phyloP scores from a whole-genome alignment of 1,139 yeast genomes.

The Kodamaea alishanica region DNA sequence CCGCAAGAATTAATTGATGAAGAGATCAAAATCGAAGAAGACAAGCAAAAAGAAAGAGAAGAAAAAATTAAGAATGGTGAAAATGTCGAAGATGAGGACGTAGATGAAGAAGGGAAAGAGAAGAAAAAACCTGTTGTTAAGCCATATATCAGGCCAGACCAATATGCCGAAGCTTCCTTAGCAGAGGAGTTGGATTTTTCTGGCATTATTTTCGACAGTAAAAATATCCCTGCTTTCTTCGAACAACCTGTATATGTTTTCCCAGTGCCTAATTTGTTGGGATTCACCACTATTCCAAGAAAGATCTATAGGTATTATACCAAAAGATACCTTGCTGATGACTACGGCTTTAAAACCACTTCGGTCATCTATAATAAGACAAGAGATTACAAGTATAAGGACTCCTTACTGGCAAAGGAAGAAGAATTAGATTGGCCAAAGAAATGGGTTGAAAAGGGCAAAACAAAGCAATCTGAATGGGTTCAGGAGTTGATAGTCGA shows the following conservation, averaged over 20 bases:
- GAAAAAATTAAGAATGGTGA: slow-evolving; percentile 15
- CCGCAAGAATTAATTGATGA: slow-evolving; percentile 42
- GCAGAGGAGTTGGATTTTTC: slow-evolving; percentile 57
- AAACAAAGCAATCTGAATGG: slow-evolving; percentile 81
- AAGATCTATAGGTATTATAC: slow-evolving; percentile 78
- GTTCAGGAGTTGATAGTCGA: slow-evolving; percentile 71
- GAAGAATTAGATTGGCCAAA: slow-evolving; percentile 93
- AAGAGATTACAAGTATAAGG: slow-evolving; percentile 56
- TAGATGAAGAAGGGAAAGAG: slow-evolving; percentile 26
- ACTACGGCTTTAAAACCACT: slow-evolving; percentile 59
- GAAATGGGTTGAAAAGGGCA: slow-evolving; percentile 74
- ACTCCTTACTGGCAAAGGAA: slow-evolving; percentile 50
- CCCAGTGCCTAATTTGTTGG: slow-evolving; percentile 71
- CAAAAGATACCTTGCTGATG: slow-evolving; percentile 67
- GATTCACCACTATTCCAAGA: slow-evolving; percentile 72
- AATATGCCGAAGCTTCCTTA: slow-evolving; percentile 50
- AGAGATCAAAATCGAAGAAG: slow-evolving; percentile 24
- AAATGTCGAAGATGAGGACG: slow-evolving; percentile 15
- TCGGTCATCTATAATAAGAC: slow-evolving; percentile 54
- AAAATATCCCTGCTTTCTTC: slow-evolving; percentile 55
- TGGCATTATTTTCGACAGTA: slow-evolving; percentile 23
- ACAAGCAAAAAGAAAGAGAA: slow-evolving; percentile 14
- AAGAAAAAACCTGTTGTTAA: slow-evolving; percentile 48
- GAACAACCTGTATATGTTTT: slow-evolving; percentile 74
- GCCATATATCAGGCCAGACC: slow-evolving; percentile 58